Conservation (phyloP, 1,284 basidiomycete species). For the Moesziomyces sp. region DNA sequence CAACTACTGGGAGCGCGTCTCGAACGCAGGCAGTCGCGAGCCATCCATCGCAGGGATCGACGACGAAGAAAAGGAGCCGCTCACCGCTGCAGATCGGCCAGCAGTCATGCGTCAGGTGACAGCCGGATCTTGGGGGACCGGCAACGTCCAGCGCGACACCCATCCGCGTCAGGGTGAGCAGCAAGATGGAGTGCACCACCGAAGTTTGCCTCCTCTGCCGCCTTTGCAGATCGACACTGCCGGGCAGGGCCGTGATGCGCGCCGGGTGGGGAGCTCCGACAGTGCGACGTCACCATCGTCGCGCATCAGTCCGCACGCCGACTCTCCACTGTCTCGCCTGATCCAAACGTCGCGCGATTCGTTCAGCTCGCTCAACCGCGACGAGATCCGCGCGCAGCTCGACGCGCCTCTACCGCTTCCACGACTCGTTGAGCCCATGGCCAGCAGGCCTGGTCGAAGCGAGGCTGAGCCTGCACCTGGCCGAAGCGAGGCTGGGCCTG, state of each 20-base stretch:
- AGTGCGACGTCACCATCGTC: conserved; percentile 18
- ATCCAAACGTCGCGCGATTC: conserved; percentile 40
- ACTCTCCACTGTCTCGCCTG: conserved; percentile 30
- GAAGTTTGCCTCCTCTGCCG: conserved; percentile 4
- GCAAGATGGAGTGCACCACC: not conserved
- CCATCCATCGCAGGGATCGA: conserved; percentile 18
- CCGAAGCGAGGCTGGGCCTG: too few species aligned
- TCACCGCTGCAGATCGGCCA: conserved; percentile 1
- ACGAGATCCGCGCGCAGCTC: conserved; percentile 5
- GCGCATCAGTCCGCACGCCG: conserved; percentile 24
- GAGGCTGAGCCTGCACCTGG: too few species aligned
- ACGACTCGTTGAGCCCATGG: too few species aligned
- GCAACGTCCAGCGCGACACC: not conserved
- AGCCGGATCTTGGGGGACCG: conserved; percentile 34
- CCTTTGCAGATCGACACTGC: conserved; percentile 14
- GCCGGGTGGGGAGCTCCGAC: not conserved
- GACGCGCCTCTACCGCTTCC: too few species aligned
- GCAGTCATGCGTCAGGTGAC: conserved; percentile 32
- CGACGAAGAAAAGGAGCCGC: conserved; percentile 16
- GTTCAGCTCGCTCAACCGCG: conserved; percentile 23
- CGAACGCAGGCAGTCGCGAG: conserved; percentile 20
- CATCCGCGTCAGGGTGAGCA: not conserved
- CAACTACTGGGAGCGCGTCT: conserved; percentile 36
- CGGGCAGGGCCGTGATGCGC: not conserved
- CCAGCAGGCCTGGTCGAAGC: too few species aligned